Evolutionary conservation across 73 alveolate genomes (phyloP), one percentile per base, ranked within the genome.

Genomic region (Paramecium primaurelia): DNA sequence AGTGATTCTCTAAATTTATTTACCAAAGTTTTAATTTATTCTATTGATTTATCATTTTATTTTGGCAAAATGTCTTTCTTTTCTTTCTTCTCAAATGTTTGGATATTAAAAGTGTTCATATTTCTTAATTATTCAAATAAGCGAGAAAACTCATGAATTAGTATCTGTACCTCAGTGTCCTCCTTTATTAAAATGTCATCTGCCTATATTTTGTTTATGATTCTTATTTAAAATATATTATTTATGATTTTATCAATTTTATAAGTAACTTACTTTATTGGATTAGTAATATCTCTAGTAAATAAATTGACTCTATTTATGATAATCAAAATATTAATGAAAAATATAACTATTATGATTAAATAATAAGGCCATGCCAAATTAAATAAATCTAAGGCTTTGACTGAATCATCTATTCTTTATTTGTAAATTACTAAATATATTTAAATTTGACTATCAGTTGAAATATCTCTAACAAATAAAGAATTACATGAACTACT

Each of bases 281-380:
- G 91, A 44, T 80, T 80, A 18, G 91, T 80, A 26, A 80, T 80
- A n/a, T 80, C 91, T 80, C 91, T 80, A 45, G 91, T 80, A 80
- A 80, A 80, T 3, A 16, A 20, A 80, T 49, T 80, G 2, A 80
- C 75, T 80, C 71, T 44, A 45, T 47, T 80, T 12, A 40, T 26
- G 12, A 49, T 26, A 18, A 32, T 32, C 58, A 40, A 12, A 4
- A 34, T 25, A 45, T 47, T 42, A 11, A 80, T 32, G 18, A 80
- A 80, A 6, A 80, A 25, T 9, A 47, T 80, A 45, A 40, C 71
- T 1, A 28, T 30, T 40, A 2, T 32, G 6, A 80, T 49, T 38
- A 73, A 73, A 45, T 80, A 80, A 80, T 32, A 80, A 18, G 58
- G 44, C 91, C 91, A 80, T 26, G 91, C 71, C 25, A 45, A 11